phyloP scores from a whole-genome alignment of 345 rosid species.

The Bretschneidera sinensis region DNA sequence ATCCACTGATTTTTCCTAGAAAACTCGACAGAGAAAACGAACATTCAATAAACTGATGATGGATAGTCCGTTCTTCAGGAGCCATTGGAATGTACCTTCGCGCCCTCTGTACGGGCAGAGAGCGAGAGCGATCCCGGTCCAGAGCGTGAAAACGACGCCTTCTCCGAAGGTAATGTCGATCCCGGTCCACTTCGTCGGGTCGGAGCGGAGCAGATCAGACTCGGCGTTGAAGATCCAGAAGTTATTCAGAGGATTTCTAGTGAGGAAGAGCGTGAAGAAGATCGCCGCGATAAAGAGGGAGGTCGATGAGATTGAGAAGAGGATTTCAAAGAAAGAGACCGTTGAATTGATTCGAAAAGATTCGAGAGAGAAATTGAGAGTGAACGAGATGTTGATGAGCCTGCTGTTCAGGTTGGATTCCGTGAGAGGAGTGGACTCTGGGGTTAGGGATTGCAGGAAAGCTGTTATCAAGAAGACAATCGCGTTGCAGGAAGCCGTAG shows the following conservation, averaged over 20 bases:
- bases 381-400: conserved; percentile 55
- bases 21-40: neutral
- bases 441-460: conserved; percentile 53
- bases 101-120: neutral
- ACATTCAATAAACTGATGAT: conserved; percentile 8
- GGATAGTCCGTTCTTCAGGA: conserved; percentile 31
- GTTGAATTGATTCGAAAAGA: conserved; percentile 34
- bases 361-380: conserved; percentile 37
- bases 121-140: conserved; percentile 4
- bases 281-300: conserved; percentile 31
- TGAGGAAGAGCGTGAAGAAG: conserved; percentile 50
- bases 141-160: neutral
- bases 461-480: conserved; percentile 48
- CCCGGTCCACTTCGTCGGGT: conserved; percentile 40
- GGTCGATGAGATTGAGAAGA: conserved; percentile 41
- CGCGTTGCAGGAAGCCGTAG: conserved; percentile 49
- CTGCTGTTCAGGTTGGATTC: conserved; percentile 53
- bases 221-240: conserved; percentile 54
- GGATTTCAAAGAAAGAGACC: conserved; percentile 26
- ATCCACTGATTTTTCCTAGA: neutral
- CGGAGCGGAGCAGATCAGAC: conserved; percentile 26
- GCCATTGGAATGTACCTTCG: conserved; percentile 18
- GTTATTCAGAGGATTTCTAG: conserved; percentile 47
- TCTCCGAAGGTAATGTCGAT: conserved; percentile 36
- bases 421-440: conserved; percentile 45